Evolutionary conservation across 148 eudicot genomes (phyloP), one percentile per base, ranked within the genome.

Genomic region (Fagopyrum esculentum): DNA sequence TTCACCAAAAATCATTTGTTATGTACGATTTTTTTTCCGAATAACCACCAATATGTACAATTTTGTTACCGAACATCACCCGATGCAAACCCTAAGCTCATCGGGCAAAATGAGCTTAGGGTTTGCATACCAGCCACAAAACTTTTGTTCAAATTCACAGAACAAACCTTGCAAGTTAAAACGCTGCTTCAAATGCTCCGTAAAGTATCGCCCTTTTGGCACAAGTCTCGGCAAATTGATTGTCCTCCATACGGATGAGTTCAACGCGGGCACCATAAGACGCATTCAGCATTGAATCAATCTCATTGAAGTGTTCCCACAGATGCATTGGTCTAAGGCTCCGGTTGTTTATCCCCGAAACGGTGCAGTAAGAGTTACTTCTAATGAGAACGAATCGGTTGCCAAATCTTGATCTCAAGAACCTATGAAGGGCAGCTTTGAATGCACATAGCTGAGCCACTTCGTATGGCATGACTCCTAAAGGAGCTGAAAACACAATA

Each of bases 401-500:
- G 19, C 35, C 46, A 35, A 66, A 43, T 40, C 46, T 40, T 5
- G 9, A 40, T 15, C 17, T 66, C 17, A 66, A 17, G 12, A 66
- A n/a, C 45, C 45, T 66, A 40, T 46, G 10, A 17, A 66, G 19
- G 7, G 71, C 47, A 66, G 6, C 17, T 35, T 35, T 16, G 13
- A 66, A 66, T 66, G 71, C 71, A 66, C 45, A 66, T 45, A 66
- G 45, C 15, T 66, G 46, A 66, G 71, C 71, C 46, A 66, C 47
- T 13, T 66, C 71, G 15, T 13, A 66, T 9, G 35, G 6, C 71
- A 66, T 35, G 0, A 13, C 30, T n/a, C 47, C 47, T 9, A 66
- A 9, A 40, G 71, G 71, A 11, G 0, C 19, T 4, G 19, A 66
- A 43, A 66, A 66, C 71, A 66, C 3, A 6, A 66, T 13, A 43